A percentile compares a stretch with the other conserved stretches of the same genome.
Evolutionary conservation across 1,284 basidiomycete genomes (phyloP).

Genomic region (Ustilago cynodontis): DNA sequence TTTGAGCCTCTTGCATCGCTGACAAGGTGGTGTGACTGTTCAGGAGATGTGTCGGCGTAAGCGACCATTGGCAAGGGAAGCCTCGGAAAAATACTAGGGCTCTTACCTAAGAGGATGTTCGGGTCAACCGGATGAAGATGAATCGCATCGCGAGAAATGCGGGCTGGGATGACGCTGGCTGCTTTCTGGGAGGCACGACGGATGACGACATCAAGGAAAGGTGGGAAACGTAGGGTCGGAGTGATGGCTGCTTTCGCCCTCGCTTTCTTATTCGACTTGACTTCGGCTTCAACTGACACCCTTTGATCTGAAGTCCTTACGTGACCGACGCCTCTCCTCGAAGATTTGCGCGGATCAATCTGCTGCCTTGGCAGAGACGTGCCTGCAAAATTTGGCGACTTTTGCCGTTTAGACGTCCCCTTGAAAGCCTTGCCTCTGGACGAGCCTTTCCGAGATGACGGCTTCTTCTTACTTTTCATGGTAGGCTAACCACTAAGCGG

Average conservation of each 20-base stretch:
- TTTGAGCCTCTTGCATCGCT: not conserved
- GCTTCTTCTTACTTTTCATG: not conserved
- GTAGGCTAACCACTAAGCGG: not conserved
- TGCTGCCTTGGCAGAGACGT: not conserved
- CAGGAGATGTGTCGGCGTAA: not conserved
- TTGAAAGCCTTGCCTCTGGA: not conserved
- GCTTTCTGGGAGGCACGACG: constrained; percentile 2
- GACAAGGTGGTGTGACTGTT: constrained; percentile 12
- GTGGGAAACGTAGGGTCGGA: not conserved
- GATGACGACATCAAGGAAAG: constrained; percentile 11
- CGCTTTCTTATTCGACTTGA: not conserved
- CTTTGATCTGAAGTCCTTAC: too few species aligned
- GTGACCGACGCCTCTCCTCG: not conserved
- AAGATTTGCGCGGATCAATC: not conserved
- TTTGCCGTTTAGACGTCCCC: not conserved
- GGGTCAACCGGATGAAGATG: constrained; percentile 5
- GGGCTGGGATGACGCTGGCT: not conserved
- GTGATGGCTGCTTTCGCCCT: not conserved
- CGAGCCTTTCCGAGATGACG: not conserved
- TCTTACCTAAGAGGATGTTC: constrained; percentile 18
- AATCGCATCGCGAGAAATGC: constrained; percentile 4
- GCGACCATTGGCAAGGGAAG: not conserved
- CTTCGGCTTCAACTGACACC: too few species aligned
- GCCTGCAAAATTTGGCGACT: not conserved
- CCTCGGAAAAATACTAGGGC: too few species aligned